Evolutionary conservation across 176 grass and related monocot genomes (phyloP), one percentile per base, ranked within the genome.

Genomic region (Triticum turgidum): DNA sequence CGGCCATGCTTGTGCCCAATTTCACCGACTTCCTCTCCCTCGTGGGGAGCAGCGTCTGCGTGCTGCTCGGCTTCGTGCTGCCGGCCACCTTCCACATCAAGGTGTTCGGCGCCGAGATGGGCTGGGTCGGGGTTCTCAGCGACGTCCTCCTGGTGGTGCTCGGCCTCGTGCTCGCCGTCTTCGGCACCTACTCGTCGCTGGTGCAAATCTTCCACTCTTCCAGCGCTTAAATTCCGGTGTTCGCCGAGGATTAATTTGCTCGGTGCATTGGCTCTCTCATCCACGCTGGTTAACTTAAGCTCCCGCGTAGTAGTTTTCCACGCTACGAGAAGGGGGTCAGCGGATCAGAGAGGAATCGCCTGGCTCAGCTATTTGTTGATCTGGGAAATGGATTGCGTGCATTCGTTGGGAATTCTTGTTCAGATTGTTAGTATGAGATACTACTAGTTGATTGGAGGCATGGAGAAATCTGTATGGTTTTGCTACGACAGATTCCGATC

Each of bases 11-110:
- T 4, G 97, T 99, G 66, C 97, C 97, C 37, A 99, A 96, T 73
- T 99, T 99, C 86, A 82, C 94, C 0, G 97, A 99, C 22, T 99
- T 99, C 65, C 89, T 99, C 49, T 87, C 97, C 4, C 90, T 99
- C 39, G 89, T 99, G 20, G 97, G 94, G 44, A 93, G 97, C 87
- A 99, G 97, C 84, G 89, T 99, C 33, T 99, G 97, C 44, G 88
- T 96, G 71, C 82, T 99, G 33, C 93, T 99, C 25, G 92, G 90
- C 1, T 94, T 99, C 89, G 90, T 99, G 47, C 86, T 99, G 49
- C 97, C 97, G 3, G 92, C 94, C 21, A 76, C 87, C 0, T 94
- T 99, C 89, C 94, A 99, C 83, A 89, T 99, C 62, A 96, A 99
- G 89, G 92, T 94, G 65, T 90, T 99, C 81, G 92, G 92, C 51